These are phyloP conservation scores for Aspergillus baeticus DNA, from an alignment of 495 filamentous ascomycete genomes.

Conservation along the genomic window DNA sequence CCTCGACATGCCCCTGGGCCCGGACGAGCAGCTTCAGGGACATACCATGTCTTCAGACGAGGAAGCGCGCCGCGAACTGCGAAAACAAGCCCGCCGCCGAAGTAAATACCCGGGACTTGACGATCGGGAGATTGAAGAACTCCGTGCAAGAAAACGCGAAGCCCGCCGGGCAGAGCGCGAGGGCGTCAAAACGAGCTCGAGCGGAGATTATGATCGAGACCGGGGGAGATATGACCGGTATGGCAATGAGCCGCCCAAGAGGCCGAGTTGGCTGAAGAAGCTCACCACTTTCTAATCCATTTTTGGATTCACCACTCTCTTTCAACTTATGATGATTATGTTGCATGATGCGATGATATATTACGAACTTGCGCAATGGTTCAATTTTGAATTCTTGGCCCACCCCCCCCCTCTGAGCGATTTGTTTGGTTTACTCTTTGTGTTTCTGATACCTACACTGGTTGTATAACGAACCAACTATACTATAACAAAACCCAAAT, in stretches of 20 bases:
- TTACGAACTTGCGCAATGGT: conserved; percentile 3
- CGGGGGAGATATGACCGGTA: conserved; percentile 37
- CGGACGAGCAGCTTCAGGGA: conserved; percentile 25
- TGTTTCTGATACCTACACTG: conserved; percentile 4
- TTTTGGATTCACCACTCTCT: not conserved
- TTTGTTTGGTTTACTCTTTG: not conserved
- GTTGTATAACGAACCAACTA: conserved; percentile 6
- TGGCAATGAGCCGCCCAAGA: conserved; percentile 28
- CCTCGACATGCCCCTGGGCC: conserved; percentile 48
- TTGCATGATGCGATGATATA: conserved; percentile 21
- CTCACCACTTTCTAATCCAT: conserved; percentile 33
- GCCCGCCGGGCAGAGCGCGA: conserved; percentile 29
- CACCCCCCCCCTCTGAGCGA: too few relatives aligned
- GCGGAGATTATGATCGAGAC: conserved; percentile 44
- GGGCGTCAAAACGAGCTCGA: conserved; percentile 40
- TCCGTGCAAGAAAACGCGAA: conserved; percentile 30
- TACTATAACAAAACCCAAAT: not conserved
- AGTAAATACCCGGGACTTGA: conserved; percentile 38
- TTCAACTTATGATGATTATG: conserved; percentile 15
- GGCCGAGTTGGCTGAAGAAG: conserved; percentile 50
- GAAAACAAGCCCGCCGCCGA: conserved; percentile 37
- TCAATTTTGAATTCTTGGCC: too few relatives aligned
- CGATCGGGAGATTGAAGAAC: conserved; percentile 43
- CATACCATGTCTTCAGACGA: conserved; percentile 44
- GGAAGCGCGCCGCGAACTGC: conserved; percentile 37